Evolutionary conservation across 257 asterid genomes (phyloP), one percentile per base, ranked within the genome.

Genomic region (Eucommia ulmoides): DNA sequence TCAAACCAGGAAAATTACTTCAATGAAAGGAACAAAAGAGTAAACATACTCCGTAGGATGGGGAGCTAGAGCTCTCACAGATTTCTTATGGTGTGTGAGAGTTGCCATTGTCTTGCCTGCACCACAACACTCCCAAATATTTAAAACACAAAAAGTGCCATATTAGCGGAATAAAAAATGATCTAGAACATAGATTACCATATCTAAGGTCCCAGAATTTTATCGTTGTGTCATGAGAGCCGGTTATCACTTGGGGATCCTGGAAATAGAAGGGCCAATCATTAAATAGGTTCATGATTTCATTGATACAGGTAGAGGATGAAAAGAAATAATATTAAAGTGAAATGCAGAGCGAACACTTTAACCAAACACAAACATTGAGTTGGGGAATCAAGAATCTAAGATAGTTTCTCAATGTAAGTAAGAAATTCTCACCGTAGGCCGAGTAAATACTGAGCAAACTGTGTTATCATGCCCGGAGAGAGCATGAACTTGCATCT

Each of bases 181-280:
- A 26, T 20, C n/a, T 1, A 4, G n/a, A 35, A 35, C 11, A 9
- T 2, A 2, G 15, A 1, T 52, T 73, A 81, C 97, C 92, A 71
- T 72, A 65, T 79, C 96, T 72, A 54, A 83, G 85, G 70, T 89
- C 98, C 96, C 94, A 89, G 41, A 89, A 60, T 74, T 85, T 89
- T 54, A 85, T 91, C 29, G 99, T 91, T 42, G 93, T 65, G 65
- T 91, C 96, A 47, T 85, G 92, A 52, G 98, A 89, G 56, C 99
- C 99, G 20, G 99, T 91, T 51, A 91, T 63, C 62, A 86, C 96
- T 70, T 91, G 99, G 22, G 99, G 99, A 72, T 91, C 99, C 97
- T 88, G 85, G 65, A 65, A 72, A 57, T 21, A 56, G 44, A 63
- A n/a, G n/a, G n/a, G n/a, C n/a, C n/a, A n/a, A n/a, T n/a, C n/a